Conservation (phyloP, 2,329 filamentous ascomycete genomes). For the Colletotrichum melonis region DNA sequence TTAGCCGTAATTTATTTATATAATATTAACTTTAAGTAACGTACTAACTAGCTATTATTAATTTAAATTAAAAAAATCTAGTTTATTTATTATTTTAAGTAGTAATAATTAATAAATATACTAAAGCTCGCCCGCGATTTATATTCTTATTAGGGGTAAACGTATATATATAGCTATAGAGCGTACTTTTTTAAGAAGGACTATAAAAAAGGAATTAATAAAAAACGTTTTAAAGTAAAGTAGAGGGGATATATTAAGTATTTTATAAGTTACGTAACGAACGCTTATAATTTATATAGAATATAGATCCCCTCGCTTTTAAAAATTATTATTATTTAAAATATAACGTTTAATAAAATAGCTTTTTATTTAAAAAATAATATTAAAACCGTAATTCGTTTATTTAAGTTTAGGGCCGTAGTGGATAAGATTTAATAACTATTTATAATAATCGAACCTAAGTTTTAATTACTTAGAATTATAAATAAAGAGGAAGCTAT, state of each 20-base stretch:
- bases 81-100: background rate
- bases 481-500: background rate
- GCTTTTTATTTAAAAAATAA: background rate
- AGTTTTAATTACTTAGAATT: too few species aligned
- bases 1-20: background rate
- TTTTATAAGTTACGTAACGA: background rate
- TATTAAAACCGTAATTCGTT: rapidly evolving
- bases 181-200: background rate
- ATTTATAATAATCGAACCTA: too few species aligned
- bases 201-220: too few species aligned
- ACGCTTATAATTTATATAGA: background rate
- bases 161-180: background rate
- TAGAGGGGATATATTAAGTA: background rate
- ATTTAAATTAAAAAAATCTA: background rate
- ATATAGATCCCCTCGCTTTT: background rate
- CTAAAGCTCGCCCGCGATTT: background rate
- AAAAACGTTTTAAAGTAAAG: too few species aligned
- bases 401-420: rapidly evolving
- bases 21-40: background rate
- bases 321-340: background rate
- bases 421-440: background rate
- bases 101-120: background rate
- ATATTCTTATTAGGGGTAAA: background rate
- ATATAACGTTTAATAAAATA: background rate
- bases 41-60: background rate